Evolutionary conservation across 2,329 filamentous ascomycete species (phyloP), one percentile per base, ranked within the genome.

Genomic region (Tolypocladium paradoxum): DNA sequence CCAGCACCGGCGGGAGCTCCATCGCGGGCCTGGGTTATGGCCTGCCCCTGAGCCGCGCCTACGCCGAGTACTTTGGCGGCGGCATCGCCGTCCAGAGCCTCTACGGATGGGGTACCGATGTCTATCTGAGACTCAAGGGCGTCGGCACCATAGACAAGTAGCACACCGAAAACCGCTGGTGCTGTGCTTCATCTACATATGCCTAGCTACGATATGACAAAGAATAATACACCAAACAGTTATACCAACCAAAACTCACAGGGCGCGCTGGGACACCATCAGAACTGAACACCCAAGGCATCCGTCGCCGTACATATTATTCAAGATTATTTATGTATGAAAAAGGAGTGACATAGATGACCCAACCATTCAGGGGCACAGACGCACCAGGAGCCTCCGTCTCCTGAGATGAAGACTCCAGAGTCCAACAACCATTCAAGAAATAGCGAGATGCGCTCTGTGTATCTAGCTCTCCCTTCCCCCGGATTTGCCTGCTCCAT

Each of bases 41-140:
- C 0, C 67, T 99, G 57, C 93, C 93, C 1, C 71, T 99, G 24
- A 90, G 90, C 51, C 79, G 93, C 56, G 92, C 93, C 0, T 99
- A 99, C 65, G 93, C 93, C 0, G 92, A 99, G 73, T 99, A 97
- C 64, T 99, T 99, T 74, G 93, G 93, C 2, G 93, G 93, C 0
- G 91, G 91, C 3, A 93, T 99, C 54, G 85, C 85, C 5, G 85
- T 99, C n/a, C 92, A 99, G 76, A 96, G 90, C 66, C 71, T 97
- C 48, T 93, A 90, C 74, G 92, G 93, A 4, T 99, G 93, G 93
- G 93, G 82, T 4, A 83, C 81, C 6, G 83, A 87, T 63, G 84
- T 87, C 1, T 87, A 87, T 61, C 65, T 87, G 48, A 71, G 81
- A 49, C 66, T 87, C 43, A 83, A 84, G 65, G 82, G 82, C 2